A percentile compares a stretch with the other conserved stretches of the same genome.
Evolutionary conservation across 2,329 filamentous ascomycete species (phyloP).

Genomic region (Penicillium brevicompactum): DNA sequence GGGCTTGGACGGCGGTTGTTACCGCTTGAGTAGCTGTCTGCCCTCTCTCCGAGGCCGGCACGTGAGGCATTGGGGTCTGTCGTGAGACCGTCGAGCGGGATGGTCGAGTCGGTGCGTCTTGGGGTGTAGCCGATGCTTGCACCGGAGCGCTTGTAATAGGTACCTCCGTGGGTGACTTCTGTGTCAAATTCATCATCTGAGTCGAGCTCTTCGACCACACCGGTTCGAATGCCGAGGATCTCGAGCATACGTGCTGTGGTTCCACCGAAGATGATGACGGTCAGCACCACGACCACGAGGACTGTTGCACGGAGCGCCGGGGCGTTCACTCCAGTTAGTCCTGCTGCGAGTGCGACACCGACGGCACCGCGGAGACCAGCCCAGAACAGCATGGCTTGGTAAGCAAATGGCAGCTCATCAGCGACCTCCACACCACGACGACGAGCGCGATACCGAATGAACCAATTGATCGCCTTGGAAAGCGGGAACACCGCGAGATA

Average conservation of each 20-base stretch:
- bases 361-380: constrained; percentile 93
- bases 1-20: constrained; percentile 58
- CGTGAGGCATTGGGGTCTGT: constrained; percentile 31
- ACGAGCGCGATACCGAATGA: constrained; percentile 81
- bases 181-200: constrained; percentile 99
- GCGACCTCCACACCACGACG: constrained; percentile 73
- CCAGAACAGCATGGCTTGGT: constrained; percentile 99
- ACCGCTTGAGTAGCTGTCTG: constrained; percentile 59
- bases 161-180: constrained; percentile 70
- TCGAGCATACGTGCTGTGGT: constrained; percentile 98
- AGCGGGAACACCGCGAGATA: constrained; percentile 96
- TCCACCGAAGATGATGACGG: constrained; percentile 97
- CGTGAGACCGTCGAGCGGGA: constrained; percentile 54
- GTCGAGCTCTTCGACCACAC: constrained; percentile 94
- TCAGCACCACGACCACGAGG: constrained; percentile 94
- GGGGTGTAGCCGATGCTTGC: constrained; percentile 77
- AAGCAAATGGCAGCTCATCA: constrained; percentile 90
- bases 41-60: constrained; percentile 32
- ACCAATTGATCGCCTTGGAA: constrained; percentile 85
- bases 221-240: constrained; percentile 93
- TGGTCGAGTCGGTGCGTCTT: constrained; percentile 62
- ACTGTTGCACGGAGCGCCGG: constrained; percentile 88
- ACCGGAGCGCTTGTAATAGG: constrained; percentile 79
- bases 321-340: constrained; percentile 78
- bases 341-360: constrained; percentile 88